Evolutionary conservation across 2,329 filamentous ascomycete species (phyloP).

Genomic region (Rutstroemia sp.): DNA sequence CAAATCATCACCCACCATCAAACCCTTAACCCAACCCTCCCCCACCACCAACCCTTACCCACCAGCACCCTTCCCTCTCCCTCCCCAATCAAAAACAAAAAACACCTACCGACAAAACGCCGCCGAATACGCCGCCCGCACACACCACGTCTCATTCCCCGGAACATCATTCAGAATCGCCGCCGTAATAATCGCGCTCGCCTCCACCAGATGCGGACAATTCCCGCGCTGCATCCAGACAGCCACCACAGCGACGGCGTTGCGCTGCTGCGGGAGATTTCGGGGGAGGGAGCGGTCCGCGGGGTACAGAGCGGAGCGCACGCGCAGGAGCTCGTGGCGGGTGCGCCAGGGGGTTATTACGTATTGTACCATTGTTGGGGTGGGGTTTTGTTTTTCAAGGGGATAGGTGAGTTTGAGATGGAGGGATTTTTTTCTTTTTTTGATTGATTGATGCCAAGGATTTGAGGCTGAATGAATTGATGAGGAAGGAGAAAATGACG

Average conservation of each 20-base stretch:
- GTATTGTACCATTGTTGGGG: constrained; percentile 54
- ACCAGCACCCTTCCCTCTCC: too few species aligned
- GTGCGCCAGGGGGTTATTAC: constrained; percentile 68
- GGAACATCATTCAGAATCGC: constrained; percentile 56
- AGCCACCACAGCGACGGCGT: constrained; percentile 50
- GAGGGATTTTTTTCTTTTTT: background rate
- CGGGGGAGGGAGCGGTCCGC: constrained; percentile 30
- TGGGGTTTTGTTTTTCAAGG: background rate
- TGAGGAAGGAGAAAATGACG: background rate
- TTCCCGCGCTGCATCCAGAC: constrained; percentile 67
- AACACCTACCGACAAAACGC: constrained; percentile 62
- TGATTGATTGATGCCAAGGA: background rate
- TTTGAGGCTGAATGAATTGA: background rate
- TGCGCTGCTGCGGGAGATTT: constrained; percentile 45
- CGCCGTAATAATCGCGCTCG: constrained; percentile 65
- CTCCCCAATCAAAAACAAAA: too few species aligned
- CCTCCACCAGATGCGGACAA: constrained; percentile 74
- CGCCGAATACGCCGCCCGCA: constrained; percentile 63
- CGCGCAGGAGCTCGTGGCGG: constrained; percentile 54
- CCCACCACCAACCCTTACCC: too few species aligned
- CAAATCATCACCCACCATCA: too few species aligned
- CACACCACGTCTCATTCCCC: constrained; percentile 41
- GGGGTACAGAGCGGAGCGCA: constrained; percentile 59
- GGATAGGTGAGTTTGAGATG: background rate
- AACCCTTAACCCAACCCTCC: too few species aligned